Conservation (phyloP, 805 yeast genomes). For the Hanseniaspora mollemarum region DNA sequence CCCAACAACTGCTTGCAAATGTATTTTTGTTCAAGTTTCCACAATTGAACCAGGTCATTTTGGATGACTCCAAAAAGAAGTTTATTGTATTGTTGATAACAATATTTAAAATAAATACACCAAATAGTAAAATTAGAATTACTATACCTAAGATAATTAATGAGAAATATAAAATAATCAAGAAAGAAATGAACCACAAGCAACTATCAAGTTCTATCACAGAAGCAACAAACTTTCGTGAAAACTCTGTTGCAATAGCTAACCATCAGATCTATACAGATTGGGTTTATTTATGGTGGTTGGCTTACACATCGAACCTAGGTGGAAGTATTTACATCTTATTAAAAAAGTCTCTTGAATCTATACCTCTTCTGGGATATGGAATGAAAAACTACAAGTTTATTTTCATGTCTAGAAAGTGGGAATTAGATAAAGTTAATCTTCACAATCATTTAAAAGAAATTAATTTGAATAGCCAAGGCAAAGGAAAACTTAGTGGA, state of each 20-base stretch:
- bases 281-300: constrained; percentile 87
- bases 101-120: constrained; percentile 40
- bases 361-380: constrained; percentile 65
- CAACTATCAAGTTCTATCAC: constrained; percentile 23
- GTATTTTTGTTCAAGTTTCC: constrained; percentile 28
- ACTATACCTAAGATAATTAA: constrained; percentile 33
- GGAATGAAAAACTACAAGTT: constrained; percentile 76
- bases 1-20: constrained; percentile 37
- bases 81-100: constrained; percentile 47
- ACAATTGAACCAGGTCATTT: constrained; percentile 31
- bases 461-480: constrained; percentile 52
- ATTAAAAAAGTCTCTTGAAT: constrained; percentile 60
- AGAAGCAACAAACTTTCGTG: constrained; percentile 29
- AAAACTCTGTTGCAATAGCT: constrained; percentile 57
- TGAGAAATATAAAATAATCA: constrained; percentile 15
- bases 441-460: constrained; percentile 45
- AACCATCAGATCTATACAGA: constrained; percentile 92
- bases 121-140: constrained; percentile 39
- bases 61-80: constrained; percentile 45
- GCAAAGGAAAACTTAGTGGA: constrained; percentile 42
- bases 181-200: constrained; percentile 16
- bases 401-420: constrained; percentile 69
- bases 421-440: constrained; percentile 62
- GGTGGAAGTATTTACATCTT: constrained; percentile 60
- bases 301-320: constrained; percentile 54